These are phyloP conservation scores for Boletus speciosus DNA, from an alignment of 768 basidiomycete species.

Conservation along the genomic window DNA sequence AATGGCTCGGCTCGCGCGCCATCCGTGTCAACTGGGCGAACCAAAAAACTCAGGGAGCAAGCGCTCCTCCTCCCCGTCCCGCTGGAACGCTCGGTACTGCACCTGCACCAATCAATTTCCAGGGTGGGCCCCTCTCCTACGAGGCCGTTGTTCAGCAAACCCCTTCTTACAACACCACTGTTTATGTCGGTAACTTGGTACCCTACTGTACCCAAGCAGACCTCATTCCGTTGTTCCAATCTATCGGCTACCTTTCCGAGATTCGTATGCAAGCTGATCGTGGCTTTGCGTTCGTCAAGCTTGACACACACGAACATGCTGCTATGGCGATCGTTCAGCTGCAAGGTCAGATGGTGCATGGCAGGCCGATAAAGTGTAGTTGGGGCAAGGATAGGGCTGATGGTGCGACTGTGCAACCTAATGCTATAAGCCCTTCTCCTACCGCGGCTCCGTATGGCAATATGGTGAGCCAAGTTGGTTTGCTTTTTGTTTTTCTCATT, in stretches of 20 bases:
- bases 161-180: conserved; percentile 89
- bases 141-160: conserved; percentile 94
- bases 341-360: conserved; percentile 96
- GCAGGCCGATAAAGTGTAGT: conserved; percentile 94
- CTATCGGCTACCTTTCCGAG: conserved; percentile 97
- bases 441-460: conserved; percentile 66
- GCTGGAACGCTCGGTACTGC: conserved; percentile 55
- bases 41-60: conserved; percentile 87
- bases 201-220: conserved; percentile 97
- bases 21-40: conserved; percentile 99
- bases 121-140: conserved; percentile 84
- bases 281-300: conserved; percentile 97
- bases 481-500: background rate
- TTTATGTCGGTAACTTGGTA: conserved; percentile 98
- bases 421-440: conserved; percentile 59
- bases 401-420: conserved; percentile 52
- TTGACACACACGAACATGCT: conserved; percentile 97
- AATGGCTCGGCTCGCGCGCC: conserved; percentile 97
- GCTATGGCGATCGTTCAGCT: conserved; percentile 97
- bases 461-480: conserved; percentile 48
- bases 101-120: conserved; percentile 89
- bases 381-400: conserved; percentile 97
- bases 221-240: conserved; percentile 96
- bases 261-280: conserved; percentile 99
- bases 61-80: conserved; percentile 35